Evolutionary conservation across 495 filamentous ascomycete species (phyloP), one percentile per base, ranked within the genome.

Genomic region (Lentithecium fluviatile): DNA sequence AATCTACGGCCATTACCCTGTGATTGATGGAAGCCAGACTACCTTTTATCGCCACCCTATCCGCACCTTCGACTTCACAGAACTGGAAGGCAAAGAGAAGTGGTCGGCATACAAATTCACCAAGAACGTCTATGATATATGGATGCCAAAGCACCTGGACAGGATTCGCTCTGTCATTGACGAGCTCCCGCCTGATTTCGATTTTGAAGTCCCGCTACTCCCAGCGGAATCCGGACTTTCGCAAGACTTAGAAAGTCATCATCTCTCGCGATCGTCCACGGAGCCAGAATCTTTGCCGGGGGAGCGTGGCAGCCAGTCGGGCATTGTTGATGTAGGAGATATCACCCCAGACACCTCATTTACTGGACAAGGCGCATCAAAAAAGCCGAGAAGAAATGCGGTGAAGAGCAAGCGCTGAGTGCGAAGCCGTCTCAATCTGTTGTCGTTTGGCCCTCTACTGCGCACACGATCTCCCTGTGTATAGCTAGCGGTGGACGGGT

Each of bases 31-130:
- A 32, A 25, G 11, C 8, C 21, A 60, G 13, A 53, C 48, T 45
- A 58, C 48, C 6, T 71, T 75, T 57, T 74, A 78, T 61, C 75
- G 66, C 4, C 65, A 66, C 48, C 50, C 62, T 23, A 68, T 68
- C 29, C 43, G 19, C 21, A 52, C 42, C 19, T 76, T 77, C 52
- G 45, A 60, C 52, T 68, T 76, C 59, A 70, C 66, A 13, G 60
- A 21, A 38, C 55, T 57, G 19, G 58, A 73, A 1, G 69, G 73
- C 2, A 34, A 45, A 25, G 36, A 60, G 19, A 60, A 32, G 57
- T 60, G 42, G 57, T 25, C 24, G 23, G 57, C 42, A 42, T 43
- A 60, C 26, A 60, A 23, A 2, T 60, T 60, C 34, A 40, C 25
- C 25, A 36, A 25, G 15, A 60, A 60, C 19, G 19, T 60, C 26